Base-by-base conservation (phyloP, 768 basidiomycete species). In the Exidia glandulosa region DNA sequence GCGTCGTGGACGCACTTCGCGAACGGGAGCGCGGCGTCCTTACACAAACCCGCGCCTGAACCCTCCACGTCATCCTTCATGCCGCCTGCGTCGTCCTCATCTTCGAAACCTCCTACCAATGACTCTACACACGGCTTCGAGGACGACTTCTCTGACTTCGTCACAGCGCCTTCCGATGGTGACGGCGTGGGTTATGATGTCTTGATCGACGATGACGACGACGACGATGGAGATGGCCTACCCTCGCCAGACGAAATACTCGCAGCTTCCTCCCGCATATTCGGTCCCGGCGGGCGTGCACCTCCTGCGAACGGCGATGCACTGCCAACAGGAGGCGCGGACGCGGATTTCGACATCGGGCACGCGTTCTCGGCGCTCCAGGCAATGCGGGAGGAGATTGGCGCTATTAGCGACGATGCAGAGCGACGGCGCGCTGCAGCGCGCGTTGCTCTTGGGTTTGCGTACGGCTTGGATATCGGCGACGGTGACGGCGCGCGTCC, bases 81-180 rank as follows among this genome's bases (percentile, higher is more conserved):
- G 19, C 41, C 41, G 23, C 12, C 34, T 33, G 37, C 56, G 30
- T 29, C 34, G 58, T 60, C 58, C 55, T 34, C 36, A 50, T 34
- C 34, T 33, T 16, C 27, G 25, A 57, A 56, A 16, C 25, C 52
- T 19, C 25, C 31, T 4, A 23, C 50, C 12, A 36, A 19, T 29
- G 25, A 45, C n/a, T 45, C 37, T 13, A 37, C 59, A 12, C 30
- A 27, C 25, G 76, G 78, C 16, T 82, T 92, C 64, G 90, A 91
- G 58, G 90, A 92, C 66, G 87, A 93, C 69, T 93, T 93, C 66
- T 78, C 83, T 2, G 83, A 81, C 31, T 88, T 88, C 63, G 79
- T 89, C 19, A 84, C 85, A 32, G 86, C 85, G n/a, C 80, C 74
- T 3, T 36, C 65, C 10, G 77, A 71, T n/a, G 64, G 62, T 30